phyloP scores from a whole-genome alignment of 495 filamentous ascomycete species.

The Daldinia decipiens region DNA sequence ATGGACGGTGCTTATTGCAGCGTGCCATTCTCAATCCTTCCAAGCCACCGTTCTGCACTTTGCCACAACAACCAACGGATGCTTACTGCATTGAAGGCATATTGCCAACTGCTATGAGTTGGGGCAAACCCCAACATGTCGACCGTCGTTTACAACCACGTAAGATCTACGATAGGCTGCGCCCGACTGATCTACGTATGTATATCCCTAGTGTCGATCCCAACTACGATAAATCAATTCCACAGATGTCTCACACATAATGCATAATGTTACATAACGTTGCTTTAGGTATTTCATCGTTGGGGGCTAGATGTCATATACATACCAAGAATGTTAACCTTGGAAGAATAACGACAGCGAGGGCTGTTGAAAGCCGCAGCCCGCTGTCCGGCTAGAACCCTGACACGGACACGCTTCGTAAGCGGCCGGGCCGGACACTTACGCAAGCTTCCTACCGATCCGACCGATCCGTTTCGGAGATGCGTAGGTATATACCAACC shows the following conservation, averaged over 20 bases:
- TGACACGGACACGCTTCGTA: neutral
- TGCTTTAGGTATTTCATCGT: neutral
- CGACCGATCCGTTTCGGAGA: constrained; percentile 35
- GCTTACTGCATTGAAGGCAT: constrained; percentile 32
- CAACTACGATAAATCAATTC: constrained; percentile 15
- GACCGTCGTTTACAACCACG: neutral
- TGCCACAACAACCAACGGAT: constrained; percentile 26
- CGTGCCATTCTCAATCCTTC: constrained; percentile 39
- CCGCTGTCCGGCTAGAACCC: constrained; percentile 6
- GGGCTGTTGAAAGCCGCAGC: constrained; percentile 10
- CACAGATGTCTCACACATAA: constrained; percentile 4
- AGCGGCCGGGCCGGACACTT: constrained; percentile 22
- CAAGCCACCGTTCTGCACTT: constrained; percentile 27
- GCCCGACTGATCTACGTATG: constrained; percentile 26
- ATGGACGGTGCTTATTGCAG: constrained; percentile 27
- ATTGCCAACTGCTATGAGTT: constrained; percentile 14
- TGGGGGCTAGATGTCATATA: neutral
- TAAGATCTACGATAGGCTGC: constrained; percentile 15
- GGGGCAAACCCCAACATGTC: neutral
- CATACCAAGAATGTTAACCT: neutral
- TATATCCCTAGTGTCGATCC: constrained; percentile 34
- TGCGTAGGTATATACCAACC: constrained; percentile 2
- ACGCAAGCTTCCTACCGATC: constrained; percentile 34
- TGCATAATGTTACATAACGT: neutral
- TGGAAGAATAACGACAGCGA: neutral